Percentiles rank a stretch among this genome's conserved stretches.
These are phyloP conservation scores for Sporobolomyces phaffii DNA, from an alignment of 768 basidiomycete species.

Conservation along the genomic window DNA sequence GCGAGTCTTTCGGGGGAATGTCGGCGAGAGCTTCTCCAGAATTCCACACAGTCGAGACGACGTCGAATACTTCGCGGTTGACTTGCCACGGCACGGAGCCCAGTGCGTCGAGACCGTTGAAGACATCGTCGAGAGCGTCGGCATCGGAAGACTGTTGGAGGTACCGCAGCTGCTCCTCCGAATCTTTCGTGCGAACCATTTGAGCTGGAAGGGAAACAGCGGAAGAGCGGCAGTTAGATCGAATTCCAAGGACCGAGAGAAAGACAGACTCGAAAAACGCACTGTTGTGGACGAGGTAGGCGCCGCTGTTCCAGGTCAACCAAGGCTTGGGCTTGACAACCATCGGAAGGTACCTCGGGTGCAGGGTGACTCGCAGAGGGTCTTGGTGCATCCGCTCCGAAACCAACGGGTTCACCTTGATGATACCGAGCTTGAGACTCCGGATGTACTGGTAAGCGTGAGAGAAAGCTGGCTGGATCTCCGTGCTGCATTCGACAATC, in stretches of 20 bases:
- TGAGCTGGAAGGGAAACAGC: constrained; percentile 50
- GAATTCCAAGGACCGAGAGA: background rate
- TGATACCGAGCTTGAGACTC: constrained; percentile 88
- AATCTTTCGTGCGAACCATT: constrained; percentile 91
- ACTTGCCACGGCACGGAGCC: constrained; percentile 85
- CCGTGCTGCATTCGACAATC: too few species aligned
- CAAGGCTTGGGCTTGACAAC: constrained; percentile 83
- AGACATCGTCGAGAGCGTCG: constrained; percentile 76
- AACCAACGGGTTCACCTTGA: constrained; percentile 76
- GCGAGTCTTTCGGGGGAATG: constrained; percentile 65
- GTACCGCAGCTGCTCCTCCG: constrained; percentile 69
- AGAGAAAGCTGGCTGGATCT: constrained; percentile 81
- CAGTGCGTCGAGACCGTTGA: constrained; percentile 80
- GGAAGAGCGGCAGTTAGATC: too few species aligned
- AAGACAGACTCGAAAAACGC: constrained; percentile 40
- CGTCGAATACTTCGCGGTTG: constrained; percentile 69
- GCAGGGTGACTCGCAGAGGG: constrained; percentile 61
- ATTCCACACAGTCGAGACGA: constrained; percentile 78
- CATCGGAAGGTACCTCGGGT: constrained; percentile 95
- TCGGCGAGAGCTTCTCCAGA: constrained; percentile 72
- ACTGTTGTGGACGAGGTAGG: constrained; percentile 75
- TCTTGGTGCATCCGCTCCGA: constrained; percentile 72
- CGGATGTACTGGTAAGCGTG: constrained; percentile 88
- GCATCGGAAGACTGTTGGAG: constrained; percentile 65
- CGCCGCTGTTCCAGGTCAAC: constrained; percentile 68